Evolutionary conservation across 192 early-diverging fungal species (phyloP).

Genomic region (Coemansia sp.): DNA sequence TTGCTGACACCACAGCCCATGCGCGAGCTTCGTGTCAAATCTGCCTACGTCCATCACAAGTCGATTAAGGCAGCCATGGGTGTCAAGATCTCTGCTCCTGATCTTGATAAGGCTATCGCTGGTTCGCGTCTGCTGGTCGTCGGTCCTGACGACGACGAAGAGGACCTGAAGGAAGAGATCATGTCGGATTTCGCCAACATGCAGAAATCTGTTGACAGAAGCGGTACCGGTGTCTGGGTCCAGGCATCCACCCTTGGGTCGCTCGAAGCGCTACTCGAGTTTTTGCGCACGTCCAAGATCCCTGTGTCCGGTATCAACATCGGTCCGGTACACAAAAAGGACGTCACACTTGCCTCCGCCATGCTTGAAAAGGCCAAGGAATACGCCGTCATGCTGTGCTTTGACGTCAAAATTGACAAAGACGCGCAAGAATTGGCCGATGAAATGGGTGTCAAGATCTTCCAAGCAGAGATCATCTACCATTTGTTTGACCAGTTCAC

Average conservation of each 20-base stretch:
- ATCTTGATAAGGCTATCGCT: constrained; percentile 94
- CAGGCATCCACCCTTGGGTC: constrained; percentile 98
- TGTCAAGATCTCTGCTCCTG: constrained; percentile 92
- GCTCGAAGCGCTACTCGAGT: constrained; percentile 93
- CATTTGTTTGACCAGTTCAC: constrained; percentile 95
- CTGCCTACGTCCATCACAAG: constrained; percentile 94
- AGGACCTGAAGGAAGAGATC: constrained; percentile 91
- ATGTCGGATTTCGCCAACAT: constrained; percentile 84
- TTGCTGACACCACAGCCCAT: constrained; percentile 99
- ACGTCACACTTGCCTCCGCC: constrained; percentile 83
- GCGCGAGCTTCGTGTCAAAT: constrained; percentile 96
- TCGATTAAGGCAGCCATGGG: constrained; percentile 95
- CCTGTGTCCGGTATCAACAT: constrained; percentile 96
- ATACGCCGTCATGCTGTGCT: constrained; percentile 82
- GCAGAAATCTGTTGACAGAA: constrained; percentile 76
- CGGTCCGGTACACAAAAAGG: constrained; percentile 97
- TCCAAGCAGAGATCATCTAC: constrained; percentile 99
- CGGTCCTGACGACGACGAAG: constrained; percentile 94
- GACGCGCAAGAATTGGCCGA: constrained; percentile 92
- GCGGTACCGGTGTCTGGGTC: constrained; percentile 91
- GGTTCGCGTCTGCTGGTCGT: constrained; percentile 92
- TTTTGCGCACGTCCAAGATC: constrained; percentile 86
- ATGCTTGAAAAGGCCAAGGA: constrained; percentile 94
- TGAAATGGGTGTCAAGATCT: constrained; percentile 87
- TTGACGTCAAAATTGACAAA: constrained; percentile 86